Conservation (phyloP, 2,329 filamentous ascomycete species). For the Rhynchosporium secalis region DNA sequence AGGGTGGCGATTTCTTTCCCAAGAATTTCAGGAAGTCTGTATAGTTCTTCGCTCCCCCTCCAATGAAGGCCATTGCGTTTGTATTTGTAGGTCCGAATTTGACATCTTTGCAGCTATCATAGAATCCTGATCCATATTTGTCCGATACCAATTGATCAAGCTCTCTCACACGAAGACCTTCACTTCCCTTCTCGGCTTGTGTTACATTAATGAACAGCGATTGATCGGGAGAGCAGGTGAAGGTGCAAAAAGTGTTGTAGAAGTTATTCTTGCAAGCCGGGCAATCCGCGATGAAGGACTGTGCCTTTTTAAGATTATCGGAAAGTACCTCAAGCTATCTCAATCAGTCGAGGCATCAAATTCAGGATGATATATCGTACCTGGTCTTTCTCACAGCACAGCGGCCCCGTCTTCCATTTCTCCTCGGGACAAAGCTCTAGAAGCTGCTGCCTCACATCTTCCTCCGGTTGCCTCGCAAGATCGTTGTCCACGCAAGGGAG, state of each 20-base stretch:
- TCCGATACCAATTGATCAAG: slow-evolving; percentile 86
- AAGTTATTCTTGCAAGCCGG: slow-evolving; percentile 98
- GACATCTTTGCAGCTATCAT: slow-evolving; percentile 97
- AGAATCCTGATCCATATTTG: slow-evolving; percentile 84
- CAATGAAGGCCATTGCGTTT: slow-evolving; percentile 93
- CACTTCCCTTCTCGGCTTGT: slow-evolving; percentile 59
- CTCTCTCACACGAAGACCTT: slow-evolving; percentile 71
- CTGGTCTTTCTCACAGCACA: slow-evolving; percentile 85
- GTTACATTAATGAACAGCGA: slow-evolving; percentile 95
- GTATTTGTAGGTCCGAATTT: slow-evolving; percentile 95
- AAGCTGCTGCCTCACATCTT: slow-evolving; percentile 71
- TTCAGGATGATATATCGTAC: slow-evolving; percentile 43
- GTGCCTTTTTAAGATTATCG: slow-evolving; percentile 81
- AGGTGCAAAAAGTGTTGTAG: slow-evolving; percentile 96
- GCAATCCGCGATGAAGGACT: slow-evolving; percentile 87
- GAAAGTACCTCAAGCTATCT: slow-evolving; percentile 73
- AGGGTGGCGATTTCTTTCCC: slow-evolving; percentile 81
- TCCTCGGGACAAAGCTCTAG: slow-evolving; percentile 76
- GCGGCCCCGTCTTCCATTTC: slow-evolving; percentile 79
- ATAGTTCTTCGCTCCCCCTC: slow-evolving; percentile 90
- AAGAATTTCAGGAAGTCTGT: slow-evolving; percentile 85
- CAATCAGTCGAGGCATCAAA: slow-evolving; percentile 5
- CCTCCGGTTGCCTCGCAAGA: slow-evolving; percentile 71
- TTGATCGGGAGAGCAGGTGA: slow-evolving; percentile 96
- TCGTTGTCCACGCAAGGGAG: slow-evolving; percentile 93